Evolutionary conservation across 2,329 filamentous ascomycete genomes (phyloP), one percentile per base, ranked within the genome.

Genomic region (Diaporthe sp.): DNA sequence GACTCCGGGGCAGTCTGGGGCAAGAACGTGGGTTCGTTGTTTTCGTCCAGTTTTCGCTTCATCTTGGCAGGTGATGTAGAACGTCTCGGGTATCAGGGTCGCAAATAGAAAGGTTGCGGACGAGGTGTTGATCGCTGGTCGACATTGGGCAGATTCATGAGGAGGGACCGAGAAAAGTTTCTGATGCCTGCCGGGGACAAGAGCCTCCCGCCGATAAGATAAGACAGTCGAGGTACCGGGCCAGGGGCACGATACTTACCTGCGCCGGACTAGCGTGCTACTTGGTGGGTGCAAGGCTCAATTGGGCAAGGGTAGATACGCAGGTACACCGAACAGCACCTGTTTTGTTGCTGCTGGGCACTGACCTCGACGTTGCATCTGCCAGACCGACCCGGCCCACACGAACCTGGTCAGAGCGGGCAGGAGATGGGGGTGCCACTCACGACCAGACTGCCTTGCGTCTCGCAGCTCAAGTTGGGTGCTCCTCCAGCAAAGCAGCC

Each of bases 21-120:
- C 19, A 79, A 79, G 12, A 84, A 81, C 4, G 84, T 83, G 8
- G 88, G 86, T 77, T 89, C 87, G 80, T 90, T 87, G 78, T 87
- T 88, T 75, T 88, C 86, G 77, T 91, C 87, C 78, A 92, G 86
- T 84, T 93, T 93, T 76, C 91, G 87, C 84, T 92, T 93, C 89
- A 91, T 91, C 61, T 75, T 77, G 71, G 68, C 70, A 60, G 58
- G 31, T 9, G 13, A 53, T 46, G n/a, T 19, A 46, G 53, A 55
- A 31, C 15, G 51, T 55, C 44, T 57, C 34, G 39, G 60, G 42
- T 75, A 39, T 68, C 51, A 71, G 55, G n/a, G 72, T 55, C 57
- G 71, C 62, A 57, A 55, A 74, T 57, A 61, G 51, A 72, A 72
- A 55, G 28, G 25, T 67, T 44, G 46, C 75, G 25, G 25, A 28